A percentile compares a stretch with the other conserved stretches of the same genome.
phyloP scores from a whole-genome alignment of 106 monocot species.

The Dendrobium chrysotoxum region DNA sequence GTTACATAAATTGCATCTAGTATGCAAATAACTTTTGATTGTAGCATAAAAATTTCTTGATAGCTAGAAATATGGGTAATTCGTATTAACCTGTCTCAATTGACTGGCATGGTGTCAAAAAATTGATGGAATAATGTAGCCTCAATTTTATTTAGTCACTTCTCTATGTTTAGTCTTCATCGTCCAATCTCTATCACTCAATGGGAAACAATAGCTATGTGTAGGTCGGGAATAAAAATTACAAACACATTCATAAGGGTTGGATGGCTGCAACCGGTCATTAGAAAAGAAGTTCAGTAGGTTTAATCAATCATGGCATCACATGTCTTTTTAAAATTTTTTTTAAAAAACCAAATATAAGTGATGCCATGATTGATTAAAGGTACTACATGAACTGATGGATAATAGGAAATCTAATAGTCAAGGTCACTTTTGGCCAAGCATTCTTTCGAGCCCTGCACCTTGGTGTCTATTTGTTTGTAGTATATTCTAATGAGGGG shows the following conservation, averaged over 20 bases:
- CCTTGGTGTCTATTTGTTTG: background rate
- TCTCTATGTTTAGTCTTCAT: background rate
- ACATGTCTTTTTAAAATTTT: no score
- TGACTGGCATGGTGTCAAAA: background rate
- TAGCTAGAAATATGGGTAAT: background rate
- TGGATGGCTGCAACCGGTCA: background rate
- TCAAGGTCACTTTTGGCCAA: no score
- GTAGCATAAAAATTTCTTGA: background rate
- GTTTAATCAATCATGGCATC: background rate
- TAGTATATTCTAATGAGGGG: background rate
- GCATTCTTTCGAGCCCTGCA: no score
- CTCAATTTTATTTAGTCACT: background rate
- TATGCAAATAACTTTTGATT: background rate
- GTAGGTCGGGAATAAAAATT: background rate
- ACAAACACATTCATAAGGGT: background rate
- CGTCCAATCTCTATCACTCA: background rate
- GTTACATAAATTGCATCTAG: background rate
- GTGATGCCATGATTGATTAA: background rate
- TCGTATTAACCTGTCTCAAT: background rate
- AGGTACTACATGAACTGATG: background rate
- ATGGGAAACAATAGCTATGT: background rate
- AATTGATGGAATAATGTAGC: background rate
- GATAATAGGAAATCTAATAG: no score
- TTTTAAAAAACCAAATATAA: no score
- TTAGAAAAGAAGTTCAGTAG: background rate